Evolutionary conservation across 2,329 filamentous ascomycete genomes (phyloP), one percentile per base, ranked within the genome.

Genomic region (Arthroderma sp.): DNA sequence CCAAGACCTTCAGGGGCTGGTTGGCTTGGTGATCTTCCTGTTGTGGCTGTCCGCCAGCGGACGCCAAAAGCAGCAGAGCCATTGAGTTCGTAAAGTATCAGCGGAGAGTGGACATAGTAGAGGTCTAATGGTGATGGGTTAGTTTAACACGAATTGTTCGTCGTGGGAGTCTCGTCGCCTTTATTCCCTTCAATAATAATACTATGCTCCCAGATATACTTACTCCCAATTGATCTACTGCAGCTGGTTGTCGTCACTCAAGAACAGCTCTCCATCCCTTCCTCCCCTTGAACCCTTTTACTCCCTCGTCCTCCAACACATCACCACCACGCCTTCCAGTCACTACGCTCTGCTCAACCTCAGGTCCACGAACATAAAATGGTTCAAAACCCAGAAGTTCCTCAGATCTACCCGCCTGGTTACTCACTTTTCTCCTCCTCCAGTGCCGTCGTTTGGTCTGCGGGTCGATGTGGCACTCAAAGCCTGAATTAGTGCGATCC

Each of bases 271-370:
- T 69, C 80, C 80, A 84, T 4, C 77, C 77, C 55, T 72, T 75
- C 44, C 80, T 66, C 4, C 69, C 68, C 4, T 73, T 57, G 56
- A 75, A 83, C 1, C 67, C 69, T 15, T 64, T 56, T 2, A 83
- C 74, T 0, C 71, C 71, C 53, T 82, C 78, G 52, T 84, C 78
- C 22, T 54, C 58, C 39, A 85, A 64, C 3, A 83, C 70, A 27
- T 84, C 77, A 4, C 56, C 60, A 1, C 74, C 77, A 6, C 66
- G 62, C 43, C 80, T 66, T 1, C 78, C 78, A 2, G 80, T 85
- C 3, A 85, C 68, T 2, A 83, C 64, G 55, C 80, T 85, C n/a
- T 71, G 67, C 61, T 85, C 81, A 33, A 66, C 52, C 1, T 80
- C 75, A 4, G 71, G 67, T 0, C 80, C 81, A 5, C 66, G 62